These are phyloP conservation scores for Coix lacrymajobi DNA, from an alignment of 176 grass and related monocot species.

Conservation along the genomic window DNA sequence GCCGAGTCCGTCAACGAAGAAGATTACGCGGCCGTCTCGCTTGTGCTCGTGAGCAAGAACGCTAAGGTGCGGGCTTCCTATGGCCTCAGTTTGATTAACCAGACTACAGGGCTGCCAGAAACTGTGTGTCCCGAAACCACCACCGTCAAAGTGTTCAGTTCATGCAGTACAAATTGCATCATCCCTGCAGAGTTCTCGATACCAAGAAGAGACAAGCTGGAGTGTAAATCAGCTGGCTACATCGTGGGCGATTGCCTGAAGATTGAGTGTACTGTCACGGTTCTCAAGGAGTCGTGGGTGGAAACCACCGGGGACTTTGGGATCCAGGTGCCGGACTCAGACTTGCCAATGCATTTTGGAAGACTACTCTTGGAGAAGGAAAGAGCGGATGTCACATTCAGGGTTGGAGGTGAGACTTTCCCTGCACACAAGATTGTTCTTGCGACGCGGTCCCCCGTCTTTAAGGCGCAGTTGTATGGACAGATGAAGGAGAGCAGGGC, in stretches of 20 bases:
- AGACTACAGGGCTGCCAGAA: neutral
- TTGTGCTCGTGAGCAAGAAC: neutral
- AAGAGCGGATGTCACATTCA: neutral
- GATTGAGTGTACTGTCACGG: neutral
- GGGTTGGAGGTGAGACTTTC: neutral
- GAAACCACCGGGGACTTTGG: neutral
- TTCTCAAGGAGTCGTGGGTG: neutral
- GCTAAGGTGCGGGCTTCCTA: neutral
- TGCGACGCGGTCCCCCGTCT: neutral
- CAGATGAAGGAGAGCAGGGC: neutral
- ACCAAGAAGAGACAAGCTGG: neutral
- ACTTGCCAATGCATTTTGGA: neutral
- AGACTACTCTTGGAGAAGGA: neutral
- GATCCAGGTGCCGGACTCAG: neutral
- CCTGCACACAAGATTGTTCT: neutral
- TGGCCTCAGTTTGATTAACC: neutral
- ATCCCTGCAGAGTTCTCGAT: neutral
- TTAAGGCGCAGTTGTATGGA: neutral
- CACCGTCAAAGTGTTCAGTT: neutral
- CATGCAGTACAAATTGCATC: neutral
- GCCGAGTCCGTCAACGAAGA: neutral
- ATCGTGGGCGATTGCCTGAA: neutral
- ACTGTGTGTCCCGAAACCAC: neutral
- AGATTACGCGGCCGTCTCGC: neutral
- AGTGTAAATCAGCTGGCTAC: neutral